Conservation (phyloP, 2,329 filamentous ascomycete genomes). For the Celoporthe dispersa region DNA sequence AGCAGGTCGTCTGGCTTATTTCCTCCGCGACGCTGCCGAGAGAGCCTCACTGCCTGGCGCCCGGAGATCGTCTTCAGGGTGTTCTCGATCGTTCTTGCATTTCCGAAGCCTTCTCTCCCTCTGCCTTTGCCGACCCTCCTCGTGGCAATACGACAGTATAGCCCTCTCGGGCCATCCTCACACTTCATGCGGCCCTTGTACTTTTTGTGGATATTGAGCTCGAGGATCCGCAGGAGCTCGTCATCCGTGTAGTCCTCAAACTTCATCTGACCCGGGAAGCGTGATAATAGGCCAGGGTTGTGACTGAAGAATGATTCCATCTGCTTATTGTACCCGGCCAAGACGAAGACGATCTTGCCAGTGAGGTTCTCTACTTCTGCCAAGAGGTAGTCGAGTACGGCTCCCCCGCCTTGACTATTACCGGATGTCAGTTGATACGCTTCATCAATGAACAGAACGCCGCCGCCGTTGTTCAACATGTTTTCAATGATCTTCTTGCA, state of each 20-base stretch:
- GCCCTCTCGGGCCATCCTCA: constrained; percentile 60
- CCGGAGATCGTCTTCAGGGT: constrained; percentile 55
- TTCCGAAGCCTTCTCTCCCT: constrained; percentile 71
- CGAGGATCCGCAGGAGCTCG: constrained; percentile 67
- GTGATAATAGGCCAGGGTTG: constrained; percentile 72
- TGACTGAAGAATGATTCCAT: constrained; percentile 80
- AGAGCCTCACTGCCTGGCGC: constrained; percentile 63
- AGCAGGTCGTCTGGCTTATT: constrained; percentile 58
- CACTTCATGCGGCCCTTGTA: constrained; percentile 61
- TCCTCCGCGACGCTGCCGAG: constrained; percentile 47
- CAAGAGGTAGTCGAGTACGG: constrained; percentile 72
- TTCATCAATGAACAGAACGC: constrained; percentile 78
- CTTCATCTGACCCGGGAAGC: constrained; percentile 67
- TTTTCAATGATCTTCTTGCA: constrained; percentile 61
- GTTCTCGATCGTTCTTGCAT: constrained; percentile 73
- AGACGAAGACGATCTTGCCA: constrained; percentile 71
- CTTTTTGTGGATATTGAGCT: constrained; percentile 55
- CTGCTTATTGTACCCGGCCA: constrained; percentile 74
- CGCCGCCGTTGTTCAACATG: constrained; percentile 64
- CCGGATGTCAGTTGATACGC: constrained; percentile 73
- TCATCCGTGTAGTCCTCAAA: constrained; percentile 72
- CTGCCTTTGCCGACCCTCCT: constrained; percentile 65
- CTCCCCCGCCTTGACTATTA: constrained; percentile 59
- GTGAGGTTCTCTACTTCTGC: constrained; percentile 73
- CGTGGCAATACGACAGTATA: constrained; percentile 67